These are phyloP conservation scores for Apiotrichum gracile DNA, from an alignment of 1,284 basidiomycete species.

Conservation along the genomic window DNA sequence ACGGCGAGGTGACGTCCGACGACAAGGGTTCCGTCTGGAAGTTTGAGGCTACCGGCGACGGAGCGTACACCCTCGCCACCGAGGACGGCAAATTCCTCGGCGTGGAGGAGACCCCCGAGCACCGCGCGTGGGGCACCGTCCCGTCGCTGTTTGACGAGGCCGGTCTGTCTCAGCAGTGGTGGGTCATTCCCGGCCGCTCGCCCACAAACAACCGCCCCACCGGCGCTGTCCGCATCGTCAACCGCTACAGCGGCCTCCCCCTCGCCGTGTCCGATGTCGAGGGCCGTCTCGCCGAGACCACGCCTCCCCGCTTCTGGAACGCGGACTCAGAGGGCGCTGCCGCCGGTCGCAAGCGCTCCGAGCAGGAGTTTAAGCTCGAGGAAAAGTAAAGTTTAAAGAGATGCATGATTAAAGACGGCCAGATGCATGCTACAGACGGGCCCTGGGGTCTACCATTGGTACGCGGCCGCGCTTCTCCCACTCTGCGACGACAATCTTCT, in stretches of 20 bases:
- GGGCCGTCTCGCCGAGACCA: neutral
- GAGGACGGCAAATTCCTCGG: neutral
- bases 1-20: neutral
- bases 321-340: neutral
- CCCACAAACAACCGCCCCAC: neutral
- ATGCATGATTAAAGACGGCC: neutral
- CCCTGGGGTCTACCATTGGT: conserved; percentile 10
- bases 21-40: neutral
- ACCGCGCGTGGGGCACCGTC: neutral
- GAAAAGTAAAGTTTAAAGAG: neutral
- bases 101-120: neutral
- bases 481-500: conserved; percentile 12
- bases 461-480: conserved; percentile 11
- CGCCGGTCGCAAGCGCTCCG: neutral
- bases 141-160: neutral
- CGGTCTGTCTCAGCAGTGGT: neutral
- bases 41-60: neutral
- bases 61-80: neutral
- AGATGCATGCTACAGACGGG: neutral
- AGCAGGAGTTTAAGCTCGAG: neutral
- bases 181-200: neutral
- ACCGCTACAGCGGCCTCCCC: neutral
- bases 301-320: neutral
- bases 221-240: neutral
- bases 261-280: neutral